phyloP scores from a whole-genome alignment of 139 green algal species.

The Micromonas pusilla region DNA sequence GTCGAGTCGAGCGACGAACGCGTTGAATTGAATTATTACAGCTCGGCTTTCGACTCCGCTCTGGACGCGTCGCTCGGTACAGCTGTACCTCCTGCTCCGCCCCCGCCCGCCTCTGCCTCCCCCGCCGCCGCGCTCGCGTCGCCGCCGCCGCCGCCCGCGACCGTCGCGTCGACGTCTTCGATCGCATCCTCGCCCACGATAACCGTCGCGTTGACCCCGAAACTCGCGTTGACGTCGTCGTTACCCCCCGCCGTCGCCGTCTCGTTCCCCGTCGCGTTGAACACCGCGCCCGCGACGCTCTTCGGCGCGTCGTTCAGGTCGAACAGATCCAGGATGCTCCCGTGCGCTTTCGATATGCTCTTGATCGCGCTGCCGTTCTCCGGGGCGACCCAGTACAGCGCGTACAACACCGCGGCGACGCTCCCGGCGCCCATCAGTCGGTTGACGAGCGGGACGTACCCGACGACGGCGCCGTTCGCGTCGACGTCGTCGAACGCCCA shows the following conservation, averaged over 20 bases:
- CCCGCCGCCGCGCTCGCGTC: no score
- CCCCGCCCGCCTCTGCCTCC: background rate
- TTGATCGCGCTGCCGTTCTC: background rate
- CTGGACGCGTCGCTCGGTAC: background rate
- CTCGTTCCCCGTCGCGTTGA: background rate
- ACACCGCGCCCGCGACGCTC: background rate
- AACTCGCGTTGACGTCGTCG: background rate
- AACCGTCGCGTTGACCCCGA: no score
- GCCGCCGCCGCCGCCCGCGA: no score
- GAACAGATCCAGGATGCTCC: slow-evolving; percentile 7
- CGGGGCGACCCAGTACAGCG: slow-evolving; percentile 13
- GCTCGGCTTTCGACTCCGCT: background rate
- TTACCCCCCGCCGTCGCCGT: background rate
- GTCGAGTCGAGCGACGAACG: no score
- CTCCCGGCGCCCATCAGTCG: background rate
- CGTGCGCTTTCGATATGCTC: slow-evolving; percentile 7
- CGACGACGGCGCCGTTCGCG: background rate
- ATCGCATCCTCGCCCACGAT: no score
- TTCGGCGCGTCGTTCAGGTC: slow-evolving; percentile 16
- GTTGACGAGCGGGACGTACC: background rate
- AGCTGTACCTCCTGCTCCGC: background rate
- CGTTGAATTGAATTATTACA: no score
- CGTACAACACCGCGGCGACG: background rate
- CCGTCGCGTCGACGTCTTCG: background rate
- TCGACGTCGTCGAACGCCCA: slow-evolving; percentile 14